Percentiles rank a stretch among this genome's conserved stretches.
phyloP scores from a whole-genome alignment of 257 asterid genomes.

The Capsicum chinense region DNA sequence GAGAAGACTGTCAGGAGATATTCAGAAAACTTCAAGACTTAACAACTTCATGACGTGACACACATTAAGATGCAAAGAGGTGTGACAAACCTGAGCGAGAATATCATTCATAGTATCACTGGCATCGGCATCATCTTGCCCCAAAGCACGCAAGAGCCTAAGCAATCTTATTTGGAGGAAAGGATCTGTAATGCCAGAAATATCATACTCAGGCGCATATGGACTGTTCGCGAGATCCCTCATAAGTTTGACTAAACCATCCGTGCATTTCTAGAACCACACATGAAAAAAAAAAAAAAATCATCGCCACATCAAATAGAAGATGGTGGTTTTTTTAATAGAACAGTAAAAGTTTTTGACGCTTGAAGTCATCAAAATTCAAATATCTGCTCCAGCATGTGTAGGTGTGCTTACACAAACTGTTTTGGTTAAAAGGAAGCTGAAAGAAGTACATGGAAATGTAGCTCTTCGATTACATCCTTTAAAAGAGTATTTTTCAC shows the following conservation, averaged over 20 bases:
- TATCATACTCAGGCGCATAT: conserved; percentile 92
- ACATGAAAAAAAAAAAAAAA: conserved; percentile 28
- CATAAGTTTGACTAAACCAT: conserved; percentile 81
- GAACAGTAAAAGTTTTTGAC: neutral
- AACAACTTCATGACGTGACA: conserved; percentile 1
- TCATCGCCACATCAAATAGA: conserved; percentile 23
- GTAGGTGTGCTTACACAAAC: neutral
- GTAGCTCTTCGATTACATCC: conserved; percentile 20
- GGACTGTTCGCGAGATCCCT: conserved; percentile 92
- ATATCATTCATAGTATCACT: conserved; percentile 97
- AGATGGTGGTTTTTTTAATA: neutral
- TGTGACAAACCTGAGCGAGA: conserved; percentile 84
- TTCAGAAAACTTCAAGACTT: neutral
- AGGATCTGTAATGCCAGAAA: conserved; percentile 95
- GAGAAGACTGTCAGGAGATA: neutral
- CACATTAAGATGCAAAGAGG: conserved; percentile 12
- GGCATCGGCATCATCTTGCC: conserved; percentile 91
- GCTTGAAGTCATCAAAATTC: conserved; percentile 8
- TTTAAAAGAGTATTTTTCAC: neutral
- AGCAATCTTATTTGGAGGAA: conserved; percentile 91
- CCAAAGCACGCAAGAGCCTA: conserved; percentile 78
- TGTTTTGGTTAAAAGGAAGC: neutral
- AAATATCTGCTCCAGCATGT: conserved; percentile 17
- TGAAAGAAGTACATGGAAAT: neutral
- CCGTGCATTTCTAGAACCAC: conserved; percentile 79